Evolutionary conservation across 441 rosid species (phyloP), one percentile per base, ranked within the genome.

Genomic region (Syzygium malaccense): DNA sequence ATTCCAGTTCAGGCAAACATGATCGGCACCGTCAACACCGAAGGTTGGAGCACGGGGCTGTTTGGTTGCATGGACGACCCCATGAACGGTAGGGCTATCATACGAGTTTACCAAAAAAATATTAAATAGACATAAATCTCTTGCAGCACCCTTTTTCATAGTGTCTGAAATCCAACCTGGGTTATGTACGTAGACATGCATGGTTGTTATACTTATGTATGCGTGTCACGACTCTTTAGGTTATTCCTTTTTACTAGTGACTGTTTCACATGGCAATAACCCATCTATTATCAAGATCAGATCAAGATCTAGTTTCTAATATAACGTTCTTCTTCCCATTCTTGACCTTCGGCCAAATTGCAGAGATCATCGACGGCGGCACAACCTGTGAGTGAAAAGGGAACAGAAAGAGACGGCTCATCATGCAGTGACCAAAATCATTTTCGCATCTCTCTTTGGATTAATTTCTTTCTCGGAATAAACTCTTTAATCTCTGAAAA

Each of bases 31-130:
- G 30, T n/a, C 30, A 86, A 88, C n/a, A 88, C 75, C 12, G 85
- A 89, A 89, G 89, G 56, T 20, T 95, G 97, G 97, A 92, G 41
- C 48, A 93, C 96, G 41, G 94, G 94, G 8, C 90, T 95, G 6
- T 95, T 94, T 85, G 96, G 94, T 89, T 95, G 95, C 93, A 91
- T 95, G 96, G 93, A 95, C 28, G 97, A 95, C 55, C 96, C 95
- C 53, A 55, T 11, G 57, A 94, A 92, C 85, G 94, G 95, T 94
- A 87, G 45, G 28, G 1, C 8, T 41, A 75, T 23, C 51, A 37
- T 26, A 75, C 9, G 1, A 75, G 23, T 37, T 75, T 37, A 23
- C 51, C 51, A n/a, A n/a, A 23, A 37, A 13, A 51, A 41, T 37
- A 41, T 41, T 28, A 75, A 25, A 25, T 20, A 37, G 23, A 49